A percentile compares a stretch with the other conserved stretches of the same genome.
Evolutionary conservation across 129 eudicot genomes (phyloP).

Genomic region (Chrysanthemum seticuspe): DNA sequence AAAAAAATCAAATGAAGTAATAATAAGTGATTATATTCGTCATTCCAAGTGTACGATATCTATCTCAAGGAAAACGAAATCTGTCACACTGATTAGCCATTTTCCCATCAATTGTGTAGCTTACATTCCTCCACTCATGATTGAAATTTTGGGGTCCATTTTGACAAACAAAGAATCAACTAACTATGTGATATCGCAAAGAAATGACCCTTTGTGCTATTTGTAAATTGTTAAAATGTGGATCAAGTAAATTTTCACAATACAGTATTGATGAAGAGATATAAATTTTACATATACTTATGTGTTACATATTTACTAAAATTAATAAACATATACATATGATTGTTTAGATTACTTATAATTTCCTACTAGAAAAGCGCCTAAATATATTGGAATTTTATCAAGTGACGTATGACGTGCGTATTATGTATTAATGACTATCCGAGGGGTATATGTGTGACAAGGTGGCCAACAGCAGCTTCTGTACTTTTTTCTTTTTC

Average conservation of each 20-base stretch:
- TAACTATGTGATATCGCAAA: not conserved
- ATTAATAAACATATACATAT: not conserved
- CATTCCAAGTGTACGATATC: not conserved
- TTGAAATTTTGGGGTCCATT: not conserved
- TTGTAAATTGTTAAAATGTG: not conserved
- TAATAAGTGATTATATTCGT: not conserved
- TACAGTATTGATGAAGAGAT: too few species aligned
- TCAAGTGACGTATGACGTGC: constrained; percentile 15
- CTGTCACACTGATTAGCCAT: constrained; percentile 1
- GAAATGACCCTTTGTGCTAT: not conserved
- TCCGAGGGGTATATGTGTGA: constrained; percentile 8
- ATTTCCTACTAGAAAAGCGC: not conserved
- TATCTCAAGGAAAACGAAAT: not conserved
- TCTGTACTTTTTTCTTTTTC: constrained; percentile 14
- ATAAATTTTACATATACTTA: too few species aligned
- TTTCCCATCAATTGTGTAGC: not conserved
- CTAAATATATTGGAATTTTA: not conserved
- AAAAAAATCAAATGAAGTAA: constrained; percentile 11
- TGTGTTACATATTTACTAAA: not conserved
- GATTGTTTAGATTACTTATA: too few species aligned
- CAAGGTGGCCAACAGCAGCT: constrained; percentile 12
- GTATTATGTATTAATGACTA: constrained; percentile 6
- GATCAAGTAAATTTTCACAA: not conserved
- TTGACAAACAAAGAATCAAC: not conserved
- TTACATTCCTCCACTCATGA: not conserved